phyloP scores from a whole-genome alignment of 2,329 filamentous ascomycete species.

The Exophiala dermatitidis region DNA sequence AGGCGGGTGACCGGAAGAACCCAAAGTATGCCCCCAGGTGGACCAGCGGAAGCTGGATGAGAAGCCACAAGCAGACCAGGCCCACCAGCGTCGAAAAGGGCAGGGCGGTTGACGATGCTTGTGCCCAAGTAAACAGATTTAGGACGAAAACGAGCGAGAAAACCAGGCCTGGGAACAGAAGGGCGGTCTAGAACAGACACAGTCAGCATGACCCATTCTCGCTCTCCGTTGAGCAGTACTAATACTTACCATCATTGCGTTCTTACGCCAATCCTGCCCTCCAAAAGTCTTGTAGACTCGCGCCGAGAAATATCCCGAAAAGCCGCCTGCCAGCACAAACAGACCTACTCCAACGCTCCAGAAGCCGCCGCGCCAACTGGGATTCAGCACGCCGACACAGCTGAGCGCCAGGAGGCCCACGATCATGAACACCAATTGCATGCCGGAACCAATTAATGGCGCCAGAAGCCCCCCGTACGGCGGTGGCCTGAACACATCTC shows the following conservation, averaged over 20 bases:
- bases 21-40: conserved; percentile 74
- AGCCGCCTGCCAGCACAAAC: conserved; percentile 74
- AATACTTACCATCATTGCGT: conserved; percentile 55
- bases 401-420: conserved; percentile 64
- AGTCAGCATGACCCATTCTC: conserved; percentile 9
- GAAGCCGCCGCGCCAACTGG: conserved; percentile 83
- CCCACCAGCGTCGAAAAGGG: conserved; percentile 71
- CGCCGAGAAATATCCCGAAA: conserved; percentile 82
- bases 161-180: conserved; percentile 69
- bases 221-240: background rate
- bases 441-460: conserved; percentile 74
- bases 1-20: conserved; percentile 58
- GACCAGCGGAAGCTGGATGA: conserved; percentile 78
- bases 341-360: conserved; percentile 75
- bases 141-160: conserved; percentile 70
- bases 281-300: conserved; percentile 78
- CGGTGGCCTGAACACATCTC: conserved; percentile 77
- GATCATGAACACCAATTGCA: conserved; percentile 78
- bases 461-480: conserved; percentile 64
- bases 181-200: conserved; percentile 49
- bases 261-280: conserved; percentile 65
- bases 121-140: conserved; percentile 84
- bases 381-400: conserved; percentile 71
- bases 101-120: conserved; percentile 79
- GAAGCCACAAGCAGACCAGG: conserved; percentile 70